Evolutionary conservation across 352 stramenopile genomes (phyloP).

Genomic region (Pythium coloratum): DNA sequence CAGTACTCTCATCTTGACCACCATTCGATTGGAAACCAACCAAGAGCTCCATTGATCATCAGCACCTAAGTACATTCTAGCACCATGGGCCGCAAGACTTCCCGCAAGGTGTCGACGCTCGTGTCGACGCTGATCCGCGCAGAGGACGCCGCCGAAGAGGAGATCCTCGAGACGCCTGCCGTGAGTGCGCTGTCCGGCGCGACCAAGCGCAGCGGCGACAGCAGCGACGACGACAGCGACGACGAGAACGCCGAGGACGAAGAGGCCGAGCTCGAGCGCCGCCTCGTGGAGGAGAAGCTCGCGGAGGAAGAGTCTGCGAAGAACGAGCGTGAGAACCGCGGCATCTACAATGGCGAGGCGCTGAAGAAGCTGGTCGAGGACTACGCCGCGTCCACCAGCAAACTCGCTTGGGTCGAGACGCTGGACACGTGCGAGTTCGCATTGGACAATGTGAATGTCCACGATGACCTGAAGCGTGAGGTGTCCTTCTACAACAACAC

Average conservation of each 20-base stretch:
- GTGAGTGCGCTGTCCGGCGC: conserved; percentile 47
- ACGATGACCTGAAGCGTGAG: conserved; percentile 90
- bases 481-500: conserved; percentile 97
- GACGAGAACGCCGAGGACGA: conserved; percentile 47
- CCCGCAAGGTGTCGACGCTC: conserved; percentile 26
- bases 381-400: conserved; percentile 35
- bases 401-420: conserved; percentile 78
- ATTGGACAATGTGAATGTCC: conserved; percentile 72
- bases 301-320: conserved; percentile 41
- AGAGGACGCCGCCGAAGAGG: conserved; percentile 73
- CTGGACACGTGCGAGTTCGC: conserved; percentile 65
- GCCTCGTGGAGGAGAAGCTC: conserved; percentile 68
- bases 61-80: background rate
- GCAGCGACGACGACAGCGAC: conserved; percentile 45
- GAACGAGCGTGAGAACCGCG: conserved; percentile 44
- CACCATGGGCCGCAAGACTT: conserved; percentile 28
- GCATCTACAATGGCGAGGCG: conserved; percentile 77
- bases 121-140: conserved; percentile 66
- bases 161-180: conserved; percentile 83
- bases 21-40: conserved; percentile 16
- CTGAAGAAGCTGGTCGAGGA: conserved; percentile 56
- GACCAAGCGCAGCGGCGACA: conserved; percentile 27
- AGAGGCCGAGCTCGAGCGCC: conserved; percentile 74
- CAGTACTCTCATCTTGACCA: conserved; percentile 15
- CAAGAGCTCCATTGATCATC: conserved; percentile 7